These are phyloP conservation scores for Amauroascus verrucosus DNA, from an alignment of 2,329 filamentous ascomycete species.

Conservation along the genomic window DNA sequence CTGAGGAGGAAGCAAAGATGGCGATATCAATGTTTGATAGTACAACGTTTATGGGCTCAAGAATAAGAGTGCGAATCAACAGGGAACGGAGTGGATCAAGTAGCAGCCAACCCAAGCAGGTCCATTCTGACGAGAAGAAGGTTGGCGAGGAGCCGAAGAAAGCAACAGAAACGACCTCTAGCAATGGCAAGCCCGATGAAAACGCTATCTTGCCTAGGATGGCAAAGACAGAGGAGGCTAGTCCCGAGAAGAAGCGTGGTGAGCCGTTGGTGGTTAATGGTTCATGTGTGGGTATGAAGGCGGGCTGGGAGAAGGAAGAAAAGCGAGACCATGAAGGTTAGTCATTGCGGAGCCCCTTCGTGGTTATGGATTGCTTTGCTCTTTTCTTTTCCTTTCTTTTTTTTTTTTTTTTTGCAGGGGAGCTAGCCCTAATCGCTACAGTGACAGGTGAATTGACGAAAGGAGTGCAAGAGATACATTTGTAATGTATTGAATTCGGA, in stretches of 20 bases:
- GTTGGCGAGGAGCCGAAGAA: not conserved
- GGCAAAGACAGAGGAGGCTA: conserved; percentile 10
- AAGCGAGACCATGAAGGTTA: conserved; percentile 11
- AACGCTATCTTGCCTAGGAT: not conserved
- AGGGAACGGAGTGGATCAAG: conserved; percentile 17
- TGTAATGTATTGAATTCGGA: conserved; percentile 4
- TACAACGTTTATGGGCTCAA: conserved; percentile 25
- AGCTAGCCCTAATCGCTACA: not conserved
- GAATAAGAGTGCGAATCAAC: conserved; percentile 28
- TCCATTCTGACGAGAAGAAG: not conserved
- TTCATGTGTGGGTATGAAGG: conserved; percentile 21
- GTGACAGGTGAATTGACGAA: conserved; percentile 9
- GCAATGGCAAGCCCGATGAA: not conserved
- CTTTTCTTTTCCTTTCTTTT: too few species aligned
- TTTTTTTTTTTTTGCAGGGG: not conserved
- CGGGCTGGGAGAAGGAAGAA: conserved; percentile 7
- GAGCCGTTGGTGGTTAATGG: conserved; percentile 29
- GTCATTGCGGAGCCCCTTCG: not conserved
- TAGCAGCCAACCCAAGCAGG: conserved; percentile 6
- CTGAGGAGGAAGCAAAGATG: conserved; percentile 29
- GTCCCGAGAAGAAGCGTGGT: conserved; percentile 16
- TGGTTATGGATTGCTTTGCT: not conserved
- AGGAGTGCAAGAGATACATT: conserved; percentile 10
- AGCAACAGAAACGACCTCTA: not conserved
- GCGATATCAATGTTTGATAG: conserved; percentile 28